Base-by-base conservation (phyloP, 139 green algal species). In the Astrephomene gubernaculifera region DNA sequence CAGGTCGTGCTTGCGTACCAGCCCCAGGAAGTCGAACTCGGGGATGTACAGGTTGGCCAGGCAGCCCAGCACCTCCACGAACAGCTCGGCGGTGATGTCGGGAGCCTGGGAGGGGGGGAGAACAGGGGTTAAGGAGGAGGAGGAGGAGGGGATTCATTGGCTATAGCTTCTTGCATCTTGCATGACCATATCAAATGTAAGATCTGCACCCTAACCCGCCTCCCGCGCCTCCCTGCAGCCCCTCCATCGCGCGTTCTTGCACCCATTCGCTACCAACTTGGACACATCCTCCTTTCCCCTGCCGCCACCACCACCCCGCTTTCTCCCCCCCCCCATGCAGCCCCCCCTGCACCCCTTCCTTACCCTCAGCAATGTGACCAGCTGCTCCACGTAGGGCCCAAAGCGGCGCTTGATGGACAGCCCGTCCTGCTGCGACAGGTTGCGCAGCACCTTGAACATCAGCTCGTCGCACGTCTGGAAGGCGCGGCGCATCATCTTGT, bases 361-460 rank as follows among this genome's bases (percentile, higher is more conserved):
- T n/a, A 94, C 91, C 90, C 92, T 89, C 31, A 96, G 65, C 36
- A 97, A 75, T 41, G 76, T 71, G 43, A 95, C 89, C 49, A 97
- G 76, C 41, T 92, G 71, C 54, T 92, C 87, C 31, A 98, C 87
- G 83, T 93, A 95, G 0, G 92, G 90, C 41, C 85, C 82, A 71
- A 95, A 95, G n/a, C 87, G 84, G 14, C 75, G 85, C 49, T 92
- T 92, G 53, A 94, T 79, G 24, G 52, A 67, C 57, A 89, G 54
- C 41, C 83, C 88, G 31, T 94, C 90, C 22, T 95, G 90, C 71
- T 94, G 88, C 19, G 65, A 76, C 43, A 92, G 81, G 86, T 93
- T 93, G 63, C 90, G 86, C 65, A 92, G 79, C 89, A 98, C 91
- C 90, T 97, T 97, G 87, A 96, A 97, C 36, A 94, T 87, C 75